Conservation (phyloP, 768 basidiomycete species). For the Leccinellum luteum region DNA sequence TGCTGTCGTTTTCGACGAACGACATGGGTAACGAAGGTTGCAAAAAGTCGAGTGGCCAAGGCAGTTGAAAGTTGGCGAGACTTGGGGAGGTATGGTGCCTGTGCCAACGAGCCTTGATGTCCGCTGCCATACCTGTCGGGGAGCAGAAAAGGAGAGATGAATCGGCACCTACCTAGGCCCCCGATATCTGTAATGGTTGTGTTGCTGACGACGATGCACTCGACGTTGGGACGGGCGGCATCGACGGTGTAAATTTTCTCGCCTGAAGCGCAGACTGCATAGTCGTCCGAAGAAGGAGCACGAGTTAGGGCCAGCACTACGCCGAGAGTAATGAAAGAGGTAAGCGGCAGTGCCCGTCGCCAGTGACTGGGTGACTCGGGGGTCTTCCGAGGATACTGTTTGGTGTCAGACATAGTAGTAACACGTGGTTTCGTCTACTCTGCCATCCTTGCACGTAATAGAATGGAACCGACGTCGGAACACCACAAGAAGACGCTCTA, state of each 20-base stretch:
- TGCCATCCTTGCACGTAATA: background rate
- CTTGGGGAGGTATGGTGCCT: background rate
- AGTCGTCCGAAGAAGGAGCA: constrained; percentile 25
- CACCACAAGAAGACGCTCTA: constrained; percentile 35
- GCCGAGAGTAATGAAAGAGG: constrained; percentile 11
- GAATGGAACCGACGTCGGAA: constrained; percentile 26
- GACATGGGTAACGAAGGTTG: constrained; percentile 20
- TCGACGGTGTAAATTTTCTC: constrained; percentile 72
- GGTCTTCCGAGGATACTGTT: background rate
- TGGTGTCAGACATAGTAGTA: background rate
- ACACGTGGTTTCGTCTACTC: background rate
- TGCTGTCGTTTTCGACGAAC: constrained; percentile 35
- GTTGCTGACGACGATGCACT: constrained; percentile 59
- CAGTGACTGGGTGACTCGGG: background rate
- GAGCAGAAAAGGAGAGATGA: background rate
- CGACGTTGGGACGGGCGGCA: constrained; percentile 43
- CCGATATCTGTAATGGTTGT: constrained; percentile 49
- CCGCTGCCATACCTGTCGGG: constrained; percentile 13
- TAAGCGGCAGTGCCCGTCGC: too few relatives aligned
- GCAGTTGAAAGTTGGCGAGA: constrained; percentile 13
- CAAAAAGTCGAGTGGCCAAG: constrained; percentile 25
- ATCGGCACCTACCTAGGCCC: constrained; percentile 40
- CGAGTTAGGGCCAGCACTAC: background rate
- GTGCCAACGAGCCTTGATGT: constrained; percentile 26
- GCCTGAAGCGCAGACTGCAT: constrained; percentile 56